Conservation (phyloP, 169 alveolate genomes). For the Cryptosporidium canis region DNA sequence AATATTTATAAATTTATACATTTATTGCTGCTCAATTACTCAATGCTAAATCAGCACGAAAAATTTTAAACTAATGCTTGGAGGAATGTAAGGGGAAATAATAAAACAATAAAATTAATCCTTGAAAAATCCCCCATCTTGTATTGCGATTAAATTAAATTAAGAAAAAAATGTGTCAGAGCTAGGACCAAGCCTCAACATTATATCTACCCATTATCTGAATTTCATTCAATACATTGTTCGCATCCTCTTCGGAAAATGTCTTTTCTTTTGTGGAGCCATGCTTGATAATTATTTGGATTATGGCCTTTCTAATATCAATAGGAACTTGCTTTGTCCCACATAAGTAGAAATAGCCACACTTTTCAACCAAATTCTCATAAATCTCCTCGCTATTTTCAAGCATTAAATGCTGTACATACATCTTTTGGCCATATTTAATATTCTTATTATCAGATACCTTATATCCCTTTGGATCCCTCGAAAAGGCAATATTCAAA, state of each 20-base stretch:
- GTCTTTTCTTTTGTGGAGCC: background rate
- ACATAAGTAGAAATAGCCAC: constrained; percentile 75
- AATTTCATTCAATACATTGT: constrained; percentile 22
- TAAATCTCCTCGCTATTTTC: constrained; percentile 52
- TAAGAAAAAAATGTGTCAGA: background rate
- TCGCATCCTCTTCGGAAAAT: constrained; percentile 64
- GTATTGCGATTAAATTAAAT: too few relatives aligned
- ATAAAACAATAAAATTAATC: too few relatives aligned
- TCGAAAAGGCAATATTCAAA: constrained; percentile 78
- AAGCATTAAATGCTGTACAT: constrained; percentile 77
- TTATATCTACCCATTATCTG: constrained; percentile 74
- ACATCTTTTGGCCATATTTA: constrained; percentile 75
- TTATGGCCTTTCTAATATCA: constrained; percentile 72
- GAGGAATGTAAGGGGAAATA: too few relatives aligned
- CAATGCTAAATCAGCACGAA: too few relatives aligned
- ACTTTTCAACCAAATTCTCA: constrained; percentile 38
- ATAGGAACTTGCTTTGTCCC: constrained; percentile 74
- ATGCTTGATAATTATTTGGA: constrained; percentile 30
- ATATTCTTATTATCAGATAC: background rate
- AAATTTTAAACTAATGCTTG: too few relatives aligned
- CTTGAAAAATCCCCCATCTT: too few relatives aligned
- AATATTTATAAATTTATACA: background rate
- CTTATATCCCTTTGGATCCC: constrained; percentile 77
- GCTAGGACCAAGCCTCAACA: constrained; percentile 74
- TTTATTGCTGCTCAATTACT: background rate